Percentiles rank a stretch among this genome's conserved stretches.
phyloP scores from a whole-genome alignment of 495 filamentous ascomycete species.

The Immersiella caudata region DNA sequence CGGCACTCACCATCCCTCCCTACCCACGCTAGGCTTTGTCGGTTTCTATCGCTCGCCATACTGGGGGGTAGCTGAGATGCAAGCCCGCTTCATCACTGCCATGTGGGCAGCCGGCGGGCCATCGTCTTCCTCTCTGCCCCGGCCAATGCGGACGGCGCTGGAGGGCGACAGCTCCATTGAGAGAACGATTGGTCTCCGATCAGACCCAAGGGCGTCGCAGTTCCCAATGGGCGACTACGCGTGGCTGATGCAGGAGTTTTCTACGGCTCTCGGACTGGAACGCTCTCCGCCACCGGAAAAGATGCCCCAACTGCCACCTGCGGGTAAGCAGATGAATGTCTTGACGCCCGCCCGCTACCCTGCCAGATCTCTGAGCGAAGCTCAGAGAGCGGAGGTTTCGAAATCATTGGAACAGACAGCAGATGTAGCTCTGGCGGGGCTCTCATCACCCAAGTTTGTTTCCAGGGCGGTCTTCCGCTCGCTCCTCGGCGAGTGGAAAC shows the following conservation, averaged over 20 bases:
- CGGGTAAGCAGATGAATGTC: constrained; percentile 46
- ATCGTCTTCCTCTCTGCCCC: constrained; percentile 27
- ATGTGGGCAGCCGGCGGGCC: constrained; percentile 44
- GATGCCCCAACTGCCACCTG: constrained; percentile 40
- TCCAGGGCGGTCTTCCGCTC: constrained; percentile 70
- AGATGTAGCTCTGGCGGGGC: constrained; percentile 36
- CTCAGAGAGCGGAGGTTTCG: constrained; percentile 28
- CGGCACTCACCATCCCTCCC: constrained; percentile 58
- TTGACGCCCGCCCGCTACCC: constrained; percentile 50
- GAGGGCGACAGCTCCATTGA: constrained; percentile 47
- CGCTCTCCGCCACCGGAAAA: constrained; percentile 25
- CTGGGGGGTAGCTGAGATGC: constrained; percentile 88
- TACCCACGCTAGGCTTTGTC: constrained; percentile 75
- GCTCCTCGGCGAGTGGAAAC: constrained; percentile 72
- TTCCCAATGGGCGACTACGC: constrained; percentile 84
- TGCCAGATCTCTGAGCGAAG: constrained; percentile 21
- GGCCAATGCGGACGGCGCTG: constrained; percentile 34
- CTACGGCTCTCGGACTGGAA: constrained; percentile 54
- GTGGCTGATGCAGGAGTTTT: constrained; percentile 73
- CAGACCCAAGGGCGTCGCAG: constrained; percentile 56
- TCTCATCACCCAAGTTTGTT: constrained; percentile 50
- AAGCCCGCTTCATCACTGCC: constrained; percentile 65
- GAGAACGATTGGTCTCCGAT: constrained; percentile 46
- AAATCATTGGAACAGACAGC: constrained; percentile 40
- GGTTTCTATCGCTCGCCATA: constrained; percentile 86